These are phyloP conservation scores for Neoboletus magnificus DNA, from an alignment of 768 basidiomycete species.

Conservation along the genomic window DNA sequence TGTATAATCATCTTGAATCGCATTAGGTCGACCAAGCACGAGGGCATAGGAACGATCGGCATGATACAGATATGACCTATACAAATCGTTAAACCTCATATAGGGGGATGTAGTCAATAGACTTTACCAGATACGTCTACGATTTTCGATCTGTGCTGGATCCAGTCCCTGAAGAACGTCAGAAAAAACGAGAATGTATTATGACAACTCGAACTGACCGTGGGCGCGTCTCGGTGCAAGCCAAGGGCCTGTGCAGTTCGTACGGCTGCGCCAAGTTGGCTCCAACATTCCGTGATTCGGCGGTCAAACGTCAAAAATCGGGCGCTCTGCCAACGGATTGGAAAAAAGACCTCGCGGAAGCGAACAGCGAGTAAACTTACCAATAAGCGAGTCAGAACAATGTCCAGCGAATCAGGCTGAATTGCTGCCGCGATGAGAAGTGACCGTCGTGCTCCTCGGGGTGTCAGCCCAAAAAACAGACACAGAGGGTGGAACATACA, in stretches of 20 bases:
- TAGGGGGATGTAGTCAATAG: background rate
- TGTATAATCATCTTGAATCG: slow-evolving; percentile 86
- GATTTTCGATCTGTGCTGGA: slow-evolving; percentile 77
- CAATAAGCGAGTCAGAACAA: slow-evolving; percentile 88
- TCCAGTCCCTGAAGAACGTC: slow-evolving; percentile 56
- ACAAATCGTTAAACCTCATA: slow-evolving; percentile 1
- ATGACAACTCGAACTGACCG: slow-evolving; percentile 47
- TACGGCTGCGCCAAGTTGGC: slow-evolving; percentile 89
- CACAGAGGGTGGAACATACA: slow-evolving; percentile 52
- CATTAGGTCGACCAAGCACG: slow-evolving; percentile 85
- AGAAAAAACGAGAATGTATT: background rate
- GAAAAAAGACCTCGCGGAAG: background rate
- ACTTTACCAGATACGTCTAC: slow-evolving; percentile 80
- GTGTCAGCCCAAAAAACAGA: slow-evolving; percentile 18
- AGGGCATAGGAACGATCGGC: slow-evolving; percentile 91
- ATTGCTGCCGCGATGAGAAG: slow-evolving; percentile 91
- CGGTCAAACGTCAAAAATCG: slow-evolving; percentile 69
- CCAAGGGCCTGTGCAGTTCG: slow-evolving; percentile 92
- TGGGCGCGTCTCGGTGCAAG: slow-evolving; percentile 83
- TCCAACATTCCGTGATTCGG: slow-evolving; percentile 94
- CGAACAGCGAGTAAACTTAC: slow-evolving; percentile 30
- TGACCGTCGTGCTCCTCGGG: slow-evolving; percentile 67
- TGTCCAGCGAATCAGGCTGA: slow-evolving; percentile 87
- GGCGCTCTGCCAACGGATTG: slow-evolving; percentile 51
- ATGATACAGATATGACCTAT: slow-evolving; percentile 87